Evolutionary conservation across 305 asterid genomes (phyloP), one percentile per base, ranked within the genome.

Genomic region (Solanum hybrid): DNA sequence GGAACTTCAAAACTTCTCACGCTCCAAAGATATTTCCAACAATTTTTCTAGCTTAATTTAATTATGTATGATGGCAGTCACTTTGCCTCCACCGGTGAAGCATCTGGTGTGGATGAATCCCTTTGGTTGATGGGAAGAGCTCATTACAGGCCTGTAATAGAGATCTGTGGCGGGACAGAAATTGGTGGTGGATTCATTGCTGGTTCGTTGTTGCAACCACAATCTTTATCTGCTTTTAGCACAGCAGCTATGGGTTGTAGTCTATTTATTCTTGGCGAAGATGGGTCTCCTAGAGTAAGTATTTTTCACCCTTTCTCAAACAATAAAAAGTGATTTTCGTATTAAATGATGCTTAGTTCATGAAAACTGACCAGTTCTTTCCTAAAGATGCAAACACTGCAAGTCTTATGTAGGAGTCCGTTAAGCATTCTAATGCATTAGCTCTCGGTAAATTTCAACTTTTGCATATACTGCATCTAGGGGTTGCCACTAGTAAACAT

Each of bases 51-150:
- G 90, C 82, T 84, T 75, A 90, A 90, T 86, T 51, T 33, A 83
- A 37, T 87, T 34, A 88, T 89, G 89, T 79, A 91, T 90, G 92
- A 22, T 72, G 92, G 91, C 87, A 96, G 99, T 80, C 97, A 97
- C 95, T 97, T 96, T 94, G 99, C 95, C 83, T 96, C 99, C 89
- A 96, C 99, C 32, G 99, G 99, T 77, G 99, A 97, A 95, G 99
- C 99, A 38, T 97, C 99, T 27, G 97, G 91, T 94, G 97, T 96
- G 90, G 99, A 96, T 91, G 99, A 97, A 92, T 96, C 95, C 94
- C 98, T 97, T 12, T 97, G 99, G 99, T 93, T 97, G 92, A 97
- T 96, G 98, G 95, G 98, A 85, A 94, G 98, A 92, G 98, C 99
- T 90, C 87, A 83, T 15, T 97, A 96, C 93, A 96, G 96, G 93